Evolutionary conservation across 2,329 filamentous ascomycete genomes (phyloP), one percentile per base, ranked within the genome.

Genomic region (Epichloe sp.): DNA sequence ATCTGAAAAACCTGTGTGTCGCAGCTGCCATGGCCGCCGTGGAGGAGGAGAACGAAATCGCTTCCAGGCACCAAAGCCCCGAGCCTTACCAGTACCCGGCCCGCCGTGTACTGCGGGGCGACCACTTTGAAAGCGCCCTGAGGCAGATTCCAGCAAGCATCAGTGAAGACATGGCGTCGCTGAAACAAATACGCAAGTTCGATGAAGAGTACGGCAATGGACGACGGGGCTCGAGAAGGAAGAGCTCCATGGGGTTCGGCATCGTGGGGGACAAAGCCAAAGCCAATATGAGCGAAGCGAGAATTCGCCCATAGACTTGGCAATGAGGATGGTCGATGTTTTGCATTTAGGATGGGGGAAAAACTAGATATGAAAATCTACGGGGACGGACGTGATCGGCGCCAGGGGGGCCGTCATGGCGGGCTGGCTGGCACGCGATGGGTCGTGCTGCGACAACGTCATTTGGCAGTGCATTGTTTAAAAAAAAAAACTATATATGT

Each of bases 161-260:
- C 57, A 90, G 82, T 59, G 91, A 96, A 66, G 90, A 98, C 62
- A 97, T 96, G 91, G 76, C 80, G 47, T 88, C 82, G 35, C 72
- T 98, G 55, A 80, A 81, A 57, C 86, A 87, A 12, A 95, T 98
- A 60, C 79, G 88, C 59, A 94, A 94, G 68, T 98, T 97, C 62
- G 93, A 98, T 63, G 88, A 95, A 69, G 86, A 91, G 65, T 98
- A 90, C 65, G 91, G 93, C 26, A 89, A 95, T 63, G 78, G 84
- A 37, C 84, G 80, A 61, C 78, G 79, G 62, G 80, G 78, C 63
- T 82, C 78, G 66, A 80, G 70, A 60, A 67, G 66, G 51, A 71
- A 69, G 53, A 15, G 38, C 5, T 67, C 64, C 6, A 78, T 85
- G 68, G 82, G 82, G 1, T 85, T 85, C 60, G 79, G 72, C 48